Evolutionary conservation across 805 yeast species (phyloP), one percentile per base, ranked within the genome.

Genomic region (Kuraishia hungarica): DNA sequence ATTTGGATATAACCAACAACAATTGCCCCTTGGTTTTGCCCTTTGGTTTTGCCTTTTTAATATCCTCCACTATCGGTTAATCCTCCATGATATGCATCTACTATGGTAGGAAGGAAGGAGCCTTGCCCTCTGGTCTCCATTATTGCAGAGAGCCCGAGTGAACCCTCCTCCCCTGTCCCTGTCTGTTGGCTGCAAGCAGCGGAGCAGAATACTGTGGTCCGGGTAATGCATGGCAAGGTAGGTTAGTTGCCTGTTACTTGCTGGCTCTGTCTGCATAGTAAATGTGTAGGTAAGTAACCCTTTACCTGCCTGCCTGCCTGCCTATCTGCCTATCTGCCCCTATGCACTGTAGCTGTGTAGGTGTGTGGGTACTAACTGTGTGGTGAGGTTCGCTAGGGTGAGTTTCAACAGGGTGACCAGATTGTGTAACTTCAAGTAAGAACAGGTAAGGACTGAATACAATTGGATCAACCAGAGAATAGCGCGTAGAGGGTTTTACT

Each of bases 141-240:
- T 35, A 10, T 35, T 28, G 35, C 35, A 17, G 43, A n/a, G 17
- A 28, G 17, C 7, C 7, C 24, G 20, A 24, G 49, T 39, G 29
- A 46, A 46, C 51, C 35, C 39, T 28, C 35, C 39, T 28, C 29
- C 49, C 39, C 29, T 28, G 49, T 51, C 51, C 47, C 51, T 26
- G 19, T 35, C 47, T 50, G 50, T 19, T 26, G 39, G 23, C 24
- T 43, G 39, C 23, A 28, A 50, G 43, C 53, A 23, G 50, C 23
- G 24, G 53, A 54, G 8, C 54, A 53, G n/a, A 35, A 35, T 15
- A 35, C 43, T 7, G 17, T 13, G 43, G 43, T 35, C 43, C 43
- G 43, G 43, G 43, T 35, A 35, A 35, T 35, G n/a, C n/a, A n/a
- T n/a, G n/a, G n/a, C n/a, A n/a, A n/a, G n/a, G n/a, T 35, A 7